Evolutionary conservation across 768 basidiomycete species (phyloP).

Genomic region (Neoboletus brunneissimus): DNA sequence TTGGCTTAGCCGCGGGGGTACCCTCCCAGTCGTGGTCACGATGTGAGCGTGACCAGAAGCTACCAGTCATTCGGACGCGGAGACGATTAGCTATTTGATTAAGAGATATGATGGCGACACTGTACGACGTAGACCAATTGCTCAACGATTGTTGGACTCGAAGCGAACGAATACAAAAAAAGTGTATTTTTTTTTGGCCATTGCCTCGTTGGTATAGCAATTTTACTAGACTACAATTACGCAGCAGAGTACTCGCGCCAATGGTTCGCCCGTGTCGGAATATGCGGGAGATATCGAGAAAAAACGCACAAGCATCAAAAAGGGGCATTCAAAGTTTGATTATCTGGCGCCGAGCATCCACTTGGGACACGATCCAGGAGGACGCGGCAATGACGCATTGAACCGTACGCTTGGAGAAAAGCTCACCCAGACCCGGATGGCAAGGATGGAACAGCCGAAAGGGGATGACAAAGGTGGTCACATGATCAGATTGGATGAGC

Average conservation of each 20-base stretch:
- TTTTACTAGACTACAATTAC: too few species aligned
- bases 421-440: too few species aligned
- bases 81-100: neutral
- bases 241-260: neutral
- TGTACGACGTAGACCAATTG: neutral
- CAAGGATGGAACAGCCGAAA: too few species aligned
- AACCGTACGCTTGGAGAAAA: too few species aligned
- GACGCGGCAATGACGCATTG: neutral
- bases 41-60: neutral
- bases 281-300: neutral
- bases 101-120: neutral
- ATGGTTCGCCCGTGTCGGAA: neutral
- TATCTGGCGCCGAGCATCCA: neutral
- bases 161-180: too few species aligned
- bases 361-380: neutral
- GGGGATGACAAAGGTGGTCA: neutral
- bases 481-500: neutral
- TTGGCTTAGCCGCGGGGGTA: conserved; percentile 6
- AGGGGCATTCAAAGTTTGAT: neutral
- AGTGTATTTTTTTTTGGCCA: too few species aligned
- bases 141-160: too few species aligned
- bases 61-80: neutral
- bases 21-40: conserved; percentile 15
- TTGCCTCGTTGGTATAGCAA: too few species aligned
- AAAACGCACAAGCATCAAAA: neutral